Evolutionary conservation across 2,329 filamentous ascomycete species (phyloP).

Genomic region (Byssoonygena ceratinophila): DNA sequence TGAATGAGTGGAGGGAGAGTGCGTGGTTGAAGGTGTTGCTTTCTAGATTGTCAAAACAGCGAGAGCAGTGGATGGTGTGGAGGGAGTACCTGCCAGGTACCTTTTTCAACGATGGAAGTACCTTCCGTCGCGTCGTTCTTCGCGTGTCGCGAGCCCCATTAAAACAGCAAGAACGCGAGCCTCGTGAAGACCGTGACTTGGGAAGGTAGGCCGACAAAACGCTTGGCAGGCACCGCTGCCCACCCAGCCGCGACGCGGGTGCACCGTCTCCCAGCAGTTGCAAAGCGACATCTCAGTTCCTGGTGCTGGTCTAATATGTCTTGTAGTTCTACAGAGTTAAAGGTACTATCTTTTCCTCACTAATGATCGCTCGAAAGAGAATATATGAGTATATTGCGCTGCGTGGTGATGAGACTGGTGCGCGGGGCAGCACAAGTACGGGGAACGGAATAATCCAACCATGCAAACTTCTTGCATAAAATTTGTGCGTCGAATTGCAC

Average conservation of each 20-base stretch:
- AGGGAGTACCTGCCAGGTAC: slow-evolving; percentile 19
- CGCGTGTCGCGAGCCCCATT: slow-evolving; percentile 10
- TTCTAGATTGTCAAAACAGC: slow-evolving; percentile 19
- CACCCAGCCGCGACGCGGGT: too few species aligned
- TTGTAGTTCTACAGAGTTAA: too few species aligned
- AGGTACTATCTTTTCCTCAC: too few species aligned
- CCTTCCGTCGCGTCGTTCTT: slow-evolving; percentile 15
- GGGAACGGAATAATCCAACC: background rate
- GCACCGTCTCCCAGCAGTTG: too few species aligned
- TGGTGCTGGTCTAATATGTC: too few species aligned
- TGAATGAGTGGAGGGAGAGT: slow-evolving; percentile 18
- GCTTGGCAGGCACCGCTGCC: slow-evolving; percentile 11
- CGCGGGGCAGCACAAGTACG: too few species aligned
- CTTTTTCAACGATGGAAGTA: slow-evolving; percentile 14
- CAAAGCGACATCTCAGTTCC: too few species aligned
- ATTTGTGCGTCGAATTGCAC: slow-evolving; percentile 5
- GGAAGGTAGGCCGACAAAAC: slow-evolving; percentile 14
- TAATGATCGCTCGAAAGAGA: too few species aligned
- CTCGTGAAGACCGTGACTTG: slow-evolving; percentile 11
- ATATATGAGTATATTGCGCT: too few species aligned
- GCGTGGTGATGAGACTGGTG: too few species aligned
- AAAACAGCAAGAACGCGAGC: slow-evolving; percentile 18
- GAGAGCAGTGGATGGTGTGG: slow-evolving; percentile 16
- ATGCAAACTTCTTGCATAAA: slow-evolving; percentile 5
- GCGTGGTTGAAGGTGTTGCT: slow-evolving; percentile 19